A percentile compares a stretch with the other conserved stretches of the same genome.
Evolutionary conservation across 495 filamentous ascomycete genomes (phyloP).

Genomic region (Clohesyomyces aquaticus): DNA sequence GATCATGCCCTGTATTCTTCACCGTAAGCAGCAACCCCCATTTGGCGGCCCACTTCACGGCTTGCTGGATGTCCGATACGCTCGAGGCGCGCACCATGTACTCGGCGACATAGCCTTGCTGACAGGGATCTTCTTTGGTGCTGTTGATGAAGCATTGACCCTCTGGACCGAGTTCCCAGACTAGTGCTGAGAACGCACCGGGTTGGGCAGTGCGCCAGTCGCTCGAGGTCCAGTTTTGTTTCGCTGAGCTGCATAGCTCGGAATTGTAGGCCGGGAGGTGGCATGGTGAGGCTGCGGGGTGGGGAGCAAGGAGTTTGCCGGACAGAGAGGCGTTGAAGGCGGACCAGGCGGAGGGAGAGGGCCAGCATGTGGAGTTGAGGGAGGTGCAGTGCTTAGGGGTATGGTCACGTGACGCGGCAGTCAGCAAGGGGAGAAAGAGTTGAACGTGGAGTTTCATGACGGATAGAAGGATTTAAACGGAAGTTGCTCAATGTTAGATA

Average conservation of each 20-base stretch:
- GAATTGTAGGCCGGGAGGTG: conserved; percentile 9
- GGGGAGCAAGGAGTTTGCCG: conserved; percentile 1
- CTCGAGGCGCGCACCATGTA: conserved; percentile 41
- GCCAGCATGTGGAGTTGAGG: conserved; percentile 20
- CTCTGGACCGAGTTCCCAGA: conserved; percentile 22
- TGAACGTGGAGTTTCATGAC: conserved; percentile 4
- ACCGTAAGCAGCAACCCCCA: too few relatives aligned
- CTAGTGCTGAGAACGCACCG: conserved; percentile 20
- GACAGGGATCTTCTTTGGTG: conserved; percentile 8
- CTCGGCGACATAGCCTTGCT: conserved; percentile 30
- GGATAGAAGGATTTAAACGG: background rate
- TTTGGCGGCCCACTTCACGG: too few relatives aligned
- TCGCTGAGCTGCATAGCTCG: conserved; percentile 5
- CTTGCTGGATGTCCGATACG: conserved; percentile 42
- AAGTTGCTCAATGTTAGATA: background rate
- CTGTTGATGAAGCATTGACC: conserved; percentile 25
- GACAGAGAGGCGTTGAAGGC: conserved; percentile 25
- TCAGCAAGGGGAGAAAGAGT: background rate
- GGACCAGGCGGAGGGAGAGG: conserved; percentile 5
- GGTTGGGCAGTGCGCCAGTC: conserved; percentile 24
- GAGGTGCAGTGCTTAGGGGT: conserved; percentile 5
- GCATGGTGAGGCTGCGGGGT: conserved; percentile 10
- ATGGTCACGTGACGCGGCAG: background rate
- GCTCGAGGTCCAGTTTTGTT: conserved; percentile 16
- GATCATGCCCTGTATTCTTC: too few relatives aligned